Evolutionary conservation across 106 monocot genomes (phyloP), one percentile per base, ranked within the genome.

Genomic region (Apostasia ramifera): DNA sequence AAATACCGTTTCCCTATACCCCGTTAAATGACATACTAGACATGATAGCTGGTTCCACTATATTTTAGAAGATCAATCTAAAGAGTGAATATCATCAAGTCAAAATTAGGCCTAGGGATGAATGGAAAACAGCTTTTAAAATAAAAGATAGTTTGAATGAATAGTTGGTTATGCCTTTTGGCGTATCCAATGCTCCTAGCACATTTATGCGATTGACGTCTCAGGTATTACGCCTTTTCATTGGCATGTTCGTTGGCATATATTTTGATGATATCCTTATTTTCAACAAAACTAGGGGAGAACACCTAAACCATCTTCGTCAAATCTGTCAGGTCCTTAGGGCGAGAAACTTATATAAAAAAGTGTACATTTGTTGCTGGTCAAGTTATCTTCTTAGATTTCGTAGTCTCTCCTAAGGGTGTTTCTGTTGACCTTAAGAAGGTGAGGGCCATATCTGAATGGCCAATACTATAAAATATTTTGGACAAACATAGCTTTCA

Each of bases 261-360:
- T 61, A 61, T 9, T 37, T 61, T 61, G 13, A 61, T 61, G 61
- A 61, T 61, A 61, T 61, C 2, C 9, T 61, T 2, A 61, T 61
- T 26, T 57, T 57, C 26, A 26, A 0, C 26, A 26, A 26, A 26
- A 26, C 26, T 26, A 26, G 26, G 26, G 26, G 26, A 26, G 26
- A 26, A 26, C 26, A 26, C 26, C 26, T 26, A 26, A 26, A 26
- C 26, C 26, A 26, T 26, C 26, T 0, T 26, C 26, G 26, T 26
- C 26, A 26, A 26, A 26, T 26, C 26, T 26, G 26, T 26, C 26
- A 26, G 26, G 26, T 26, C 51, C 9, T 51, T 51, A 51, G 51
- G 51, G 51, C 9, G 0, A 9, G 9, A 51, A 51, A 51, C 4
- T 51, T 51, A 51, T 51, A 51, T 9, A 4, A 51, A 51, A 9